Percentiles rank a stretch among this genome's conserved stretches.
Evolutionary conservation across 2,329 filamentous ascomycete species (phyloP).

Genomic region (Fusarium keratoplasticum): DNA sequence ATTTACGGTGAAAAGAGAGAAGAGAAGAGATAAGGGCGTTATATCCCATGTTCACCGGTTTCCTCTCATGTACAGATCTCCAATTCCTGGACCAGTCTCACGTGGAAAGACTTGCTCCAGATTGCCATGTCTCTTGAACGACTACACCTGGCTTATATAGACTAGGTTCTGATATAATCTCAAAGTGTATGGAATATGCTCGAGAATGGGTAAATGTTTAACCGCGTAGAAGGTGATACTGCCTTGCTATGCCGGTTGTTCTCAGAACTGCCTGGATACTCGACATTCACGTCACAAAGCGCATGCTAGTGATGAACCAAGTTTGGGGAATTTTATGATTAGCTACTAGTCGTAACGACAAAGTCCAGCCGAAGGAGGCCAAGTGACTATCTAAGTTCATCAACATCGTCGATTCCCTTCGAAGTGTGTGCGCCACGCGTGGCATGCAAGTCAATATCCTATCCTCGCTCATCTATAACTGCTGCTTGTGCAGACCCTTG

Average conservation of each 20-base stretch:
- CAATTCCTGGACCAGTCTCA: neutral
- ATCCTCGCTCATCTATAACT: constrained; percentile 23
- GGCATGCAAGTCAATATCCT: constrained; percentile 21
- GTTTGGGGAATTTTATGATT: constrained; percentile 7
- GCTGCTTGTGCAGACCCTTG: constrained; percentile 7
- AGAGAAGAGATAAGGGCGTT: neutral
- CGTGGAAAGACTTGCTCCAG: neutral
- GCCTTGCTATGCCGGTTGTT: neutral
- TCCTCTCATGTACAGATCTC: neutral
- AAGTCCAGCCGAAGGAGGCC: constrained; percentile 4
- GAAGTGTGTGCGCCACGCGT: constrained; percentile 16
- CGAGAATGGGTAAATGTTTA: neutral
- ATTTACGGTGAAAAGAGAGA: neutral
- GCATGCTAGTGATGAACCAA: neutral
- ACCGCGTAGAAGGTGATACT: neutral
- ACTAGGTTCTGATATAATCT: neutral
- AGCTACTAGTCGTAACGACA: constrained; percentile 9
- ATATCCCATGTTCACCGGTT: neutral
- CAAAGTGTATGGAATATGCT: neutral
- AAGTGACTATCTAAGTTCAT: constrained; percentile 22
- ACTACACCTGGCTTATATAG: neutral
- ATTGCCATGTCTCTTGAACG: neutral
- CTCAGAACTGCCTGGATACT: neutral
- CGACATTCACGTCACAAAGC: neutral
- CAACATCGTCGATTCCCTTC: constrained; percentile 24